Evolutionary conservation across 345 rosid genomes (phyloP), one percentile per base, ranked within the genome.

Genomic region (Eucalyptus pumila): DNA sequence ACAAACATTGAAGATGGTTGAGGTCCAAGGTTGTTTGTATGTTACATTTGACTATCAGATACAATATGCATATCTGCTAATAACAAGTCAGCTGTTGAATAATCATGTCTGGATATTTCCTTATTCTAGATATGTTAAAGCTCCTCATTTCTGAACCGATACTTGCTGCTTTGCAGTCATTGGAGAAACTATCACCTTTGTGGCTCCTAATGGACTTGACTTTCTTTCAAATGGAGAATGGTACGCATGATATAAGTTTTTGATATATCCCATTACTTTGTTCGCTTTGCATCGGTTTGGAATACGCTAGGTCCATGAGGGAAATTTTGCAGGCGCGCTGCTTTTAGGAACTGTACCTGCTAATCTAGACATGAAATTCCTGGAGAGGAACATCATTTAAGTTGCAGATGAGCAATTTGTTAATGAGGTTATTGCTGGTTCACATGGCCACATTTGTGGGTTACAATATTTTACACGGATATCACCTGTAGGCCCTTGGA

Each of bases 201-300:
- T 94, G 85, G 89, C 97, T 86, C 98, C 99, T 65, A 69, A 93
- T 69, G 97, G 91, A 88, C 91, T 93, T 86, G 91, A 91, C 56
- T 94, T 98, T 86, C 93, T 98, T 91, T 96, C 96, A 34, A 97
- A 98, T 91, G 99, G 99, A 92, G 99, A 98, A 95, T 98, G 99
- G 99, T 98, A 92, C 26, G 94, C 54, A 50, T 42, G 88, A 44
- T 45, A 80, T 45, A 48, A 44, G 87, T 44, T 72, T 62, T 26
- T 12, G 87, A n/a, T 44, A 85, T 88, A 47, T 80, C 16, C 50
- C 88, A 58, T 47, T 65, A 26, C 45, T 34, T 47, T 11, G 4
- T 52, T 50, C 27, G 72, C 4, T 32, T 86, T 58, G 88, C 11
- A 34, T 86, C 50, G 5, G 42, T 42, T 40, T 76, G 85, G 47